Evolutionary conservation across 306 rosid genomes (phyloP), one percentile per base, ranked within the genome.

Genomic region (Prunus kanzakura): DNA sequence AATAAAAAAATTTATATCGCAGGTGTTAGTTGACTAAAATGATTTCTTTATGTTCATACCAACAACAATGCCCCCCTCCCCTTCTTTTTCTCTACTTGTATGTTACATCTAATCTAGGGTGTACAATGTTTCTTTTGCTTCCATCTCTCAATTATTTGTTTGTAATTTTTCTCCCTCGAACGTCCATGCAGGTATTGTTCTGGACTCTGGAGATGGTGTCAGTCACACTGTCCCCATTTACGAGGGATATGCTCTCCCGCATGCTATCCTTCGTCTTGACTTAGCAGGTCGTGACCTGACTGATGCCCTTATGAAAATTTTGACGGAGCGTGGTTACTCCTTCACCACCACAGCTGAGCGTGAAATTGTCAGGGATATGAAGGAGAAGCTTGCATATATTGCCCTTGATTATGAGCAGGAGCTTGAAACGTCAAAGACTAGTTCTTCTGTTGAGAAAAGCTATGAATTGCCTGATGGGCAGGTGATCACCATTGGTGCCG

Each of bases 281-380:
- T 85, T 92, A 55, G 97, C 96, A 73, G 96, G 96, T 18, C 97
- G 97, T 23, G 97, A 92, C 84, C 89, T 92, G 74, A 92, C 96
- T 2, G 96, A 92, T 78, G 97, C 89, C 50, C 86, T 92, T 19
- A 92, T 92, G 97, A 92, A 90, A 80, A 92, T 92, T 81, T 88
- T 92, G 14, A 92, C 97, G 0, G 96, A 92, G 78, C 93, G 96
- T 78, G 96, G 97, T 11, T 92, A 92, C 80, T 92, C 96, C 52
- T 92, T 92, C 90, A 92, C 97, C 15, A 92, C 97, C 71, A 76
- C 97, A 49, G 96, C 98, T 0, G 91, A 93, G 86, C 85, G 93
- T 65, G 97, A 91, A 91, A 91, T 91, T 77, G 97, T 91, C 30
- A 91, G 96, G 69, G 96, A 91, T 65, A 65, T 91, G 96, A 92